Conservation (phyloP, 1,284 basidiomycete species). For the Earliella scabrosa region DNA sequence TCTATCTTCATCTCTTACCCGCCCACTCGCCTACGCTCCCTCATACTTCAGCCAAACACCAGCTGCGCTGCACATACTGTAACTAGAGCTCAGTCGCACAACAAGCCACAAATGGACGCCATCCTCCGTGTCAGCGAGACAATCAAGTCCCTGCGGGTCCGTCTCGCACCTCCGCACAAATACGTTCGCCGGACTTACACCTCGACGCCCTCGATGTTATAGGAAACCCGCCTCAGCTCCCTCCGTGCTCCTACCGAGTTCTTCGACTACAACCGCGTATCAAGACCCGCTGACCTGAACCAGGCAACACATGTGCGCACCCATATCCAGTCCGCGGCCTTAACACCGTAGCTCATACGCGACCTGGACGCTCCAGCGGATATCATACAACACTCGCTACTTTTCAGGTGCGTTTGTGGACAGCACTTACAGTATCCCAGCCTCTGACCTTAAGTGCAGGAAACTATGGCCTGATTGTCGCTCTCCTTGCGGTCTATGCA, state of each 20-base stretch:
- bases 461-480: conserved; percentile 89
- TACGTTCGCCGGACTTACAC: conserved; percentile 6
- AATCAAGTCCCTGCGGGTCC: conserved; percentile 74
- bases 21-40: conserved; percentile 11
- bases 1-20: conserved; percentile 14
- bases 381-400: conserved; percentile 95
- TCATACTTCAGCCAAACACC: no score
- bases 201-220: conserved; percentile 12
- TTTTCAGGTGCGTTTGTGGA: conserved; percentile 66
- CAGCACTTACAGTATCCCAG: no score
- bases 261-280: conserved; percentile 90
- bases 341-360: conserved; percentile 1
- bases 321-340: background rate
- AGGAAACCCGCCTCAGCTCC: conserved; percentile 86
- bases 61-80: conserved; percentile 8
- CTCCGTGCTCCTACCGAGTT: conserved; percentile 83
- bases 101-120: conserved; percentile 55
- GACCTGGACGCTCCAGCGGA: conserved; percentile 56
- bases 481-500: conserved; percentile 86
- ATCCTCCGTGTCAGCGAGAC: conserved; percentile 67
- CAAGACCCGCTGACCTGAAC: conserved; percentile 77
- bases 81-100: background rate
- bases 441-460: conserved; percentile 45
- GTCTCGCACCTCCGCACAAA: conserved; percentile 28
- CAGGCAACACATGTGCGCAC: conserved; percentile 62